Base-by-base conservation (phyloP, 495 filamentous ascomycete species). In the Podospora australis region DNA sequence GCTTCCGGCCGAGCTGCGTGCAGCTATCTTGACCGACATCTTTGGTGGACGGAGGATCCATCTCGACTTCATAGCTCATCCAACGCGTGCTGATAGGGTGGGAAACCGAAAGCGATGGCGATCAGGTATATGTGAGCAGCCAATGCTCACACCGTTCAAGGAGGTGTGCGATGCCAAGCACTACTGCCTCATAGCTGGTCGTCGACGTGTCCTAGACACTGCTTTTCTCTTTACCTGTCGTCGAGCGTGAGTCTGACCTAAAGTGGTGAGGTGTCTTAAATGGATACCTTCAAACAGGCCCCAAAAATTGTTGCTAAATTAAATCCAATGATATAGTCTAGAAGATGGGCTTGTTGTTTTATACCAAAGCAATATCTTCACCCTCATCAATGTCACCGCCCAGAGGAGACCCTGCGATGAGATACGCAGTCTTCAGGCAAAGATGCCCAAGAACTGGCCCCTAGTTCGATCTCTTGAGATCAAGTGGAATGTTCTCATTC, bases 321-420 rank as follows among this genome's bases (percentile, higher is more conserved):
- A 40, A 40, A 44, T 4, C 22, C n/a, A 9, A 13, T 21, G n/a
- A n/a, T n/a, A 2, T 28, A 53, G 50, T 14, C 34, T 49, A 20
- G 19, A 40, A 4, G 51, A 54, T 34, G 46, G 51, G 24, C 23
- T 45, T 14, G 46, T 39, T 25, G 23, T 54, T 13, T 20, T 54
- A 2, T 54, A 54, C 21, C 51, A 54, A 21, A 39, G 23, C 45
- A 54, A 54, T 24, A n/a, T 32, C 30, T 54, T 54, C 25, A n/a
- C 45, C 25, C 45, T 54, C 32, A 45, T 40, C 46, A 54, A 54
- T 11, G 21, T 21, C 6, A 41, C 46, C 3, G 36, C 38, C 23
- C 26, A 32, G 13, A 39, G 51, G 17, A 23, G 14, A 11, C 51
- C 46, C 1, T 44, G 43, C 8, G 51, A 54, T 29, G 51, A 54